A percentile compares a stretch with the other conserved stretches of the same genome.
Conservation (phyloP, 2,329 filamentous ascomycete species). For the Fonsecaea pedrosoi region DNA sequence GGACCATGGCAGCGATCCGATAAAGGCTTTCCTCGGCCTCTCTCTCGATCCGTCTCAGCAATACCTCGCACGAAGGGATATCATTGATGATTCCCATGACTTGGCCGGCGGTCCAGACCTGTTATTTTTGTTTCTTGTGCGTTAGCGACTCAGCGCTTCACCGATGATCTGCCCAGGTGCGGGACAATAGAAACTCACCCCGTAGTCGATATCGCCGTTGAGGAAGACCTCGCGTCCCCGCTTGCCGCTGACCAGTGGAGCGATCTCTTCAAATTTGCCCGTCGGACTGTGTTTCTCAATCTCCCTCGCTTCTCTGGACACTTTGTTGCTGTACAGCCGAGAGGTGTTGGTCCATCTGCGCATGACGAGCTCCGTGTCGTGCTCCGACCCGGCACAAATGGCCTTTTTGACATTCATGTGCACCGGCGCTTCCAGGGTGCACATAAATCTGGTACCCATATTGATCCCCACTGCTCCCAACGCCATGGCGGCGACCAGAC, state of each 20-base stretch:
- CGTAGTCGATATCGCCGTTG: slow-evolving; percentile 88
- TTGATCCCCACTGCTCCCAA: slow-evolving; percentile 94
- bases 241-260: slow-evolving; percentile 86
- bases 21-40: slow-evolving; percentile 73
- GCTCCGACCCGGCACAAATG: slow-evolving; percentile 87
- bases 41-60: slow-evolving; percentile 75
- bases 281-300: slow-evolving; percentile 81
- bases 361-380: slow-evolving; percentile 86
- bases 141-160: too few species aligned
- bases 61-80: slow-evolving; percentile 61
- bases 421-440: slow-evolving; percentile 89
- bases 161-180: too few species aligned
- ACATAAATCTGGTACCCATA: slow-evolving; percentile 99
- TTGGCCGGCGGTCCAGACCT: slow-evolving; percentile 86
- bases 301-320: slow-evolving; percentile 78
- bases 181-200: slow-evolving; percentile 59
- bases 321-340: slow-evolving; percentile 87
- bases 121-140: too few species aligned
- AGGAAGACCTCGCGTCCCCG: slow-evolving; percentile 88
- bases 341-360: slow-evolving; percentile 92
- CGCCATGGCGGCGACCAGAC: slow-evolving; percentile 85
- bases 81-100: slow-evolving; percentile 90
- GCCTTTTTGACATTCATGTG: slow-evolving; percentile 92
- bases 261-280: slow-evolving; percentile 89
- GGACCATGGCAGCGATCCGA: slow-evolving; percentile 48